Conservation (phyloP, 352 stramenopile genomes). For the Phytopythium sindhum region DNA sequence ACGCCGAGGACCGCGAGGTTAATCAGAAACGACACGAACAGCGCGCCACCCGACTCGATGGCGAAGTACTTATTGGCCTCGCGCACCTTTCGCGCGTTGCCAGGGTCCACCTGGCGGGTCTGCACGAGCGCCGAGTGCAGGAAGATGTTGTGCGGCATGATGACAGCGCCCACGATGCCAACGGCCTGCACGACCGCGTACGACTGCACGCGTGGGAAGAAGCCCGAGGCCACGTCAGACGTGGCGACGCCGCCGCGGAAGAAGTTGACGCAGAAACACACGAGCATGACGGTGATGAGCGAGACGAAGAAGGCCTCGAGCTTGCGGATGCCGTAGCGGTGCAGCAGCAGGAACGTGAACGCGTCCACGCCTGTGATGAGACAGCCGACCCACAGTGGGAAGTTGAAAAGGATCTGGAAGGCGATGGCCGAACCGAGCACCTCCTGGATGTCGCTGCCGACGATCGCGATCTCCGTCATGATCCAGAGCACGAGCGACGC, state of each 20-base stretch:
- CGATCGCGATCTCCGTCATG: slow-evolving; percentile 93
- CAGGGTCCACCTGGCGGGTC: slow-evolving; percentile 46
- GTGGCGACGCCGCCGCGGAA: slow-evolving; percentile 68
- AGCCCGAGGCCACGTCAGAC: slow-evolving; percentile 70
- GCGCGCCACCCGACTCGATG: slow-evolving; percentile 88
- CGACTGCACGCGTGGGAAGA: slow-evolving; percentile 68
- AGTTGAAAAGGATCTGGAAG: slow-evolving; percentile 88
- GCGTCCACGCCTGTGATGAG: slow-evolving; percentile 87
- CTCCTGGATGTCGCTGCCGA: slow-evolving; percentile 91
- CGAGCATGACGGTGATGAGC: slow-evolving; percentile 92
- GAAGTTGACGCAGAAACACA: slow-evolving; percentile 93
- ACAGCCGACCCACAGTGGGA: slow-evolving; percentile 89
- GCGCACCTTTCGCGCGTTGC: slow-evolving; percentile 54
- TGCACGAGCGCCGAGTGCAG: slow-evolving; percentile 92
- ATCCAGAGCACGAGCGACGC: slow-evolving; percentile 83
- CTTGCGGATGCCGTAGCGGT: slow-evolving; percentile 91
- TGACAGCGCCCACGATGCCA: slow-evolving; percentile 92
- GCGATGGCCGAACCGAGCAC: slow-evolving; percentile 91
- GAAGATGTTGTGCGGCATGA: slow-evolving; percentile 97
- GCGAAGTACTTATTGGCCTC: slow-evolving; percentile 94
- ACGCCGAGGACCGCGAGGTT: slow-evolving; percentile 92
- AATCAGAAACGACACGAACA: slow-evolving; percentile 94
- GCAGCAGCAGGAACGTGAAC: slow-evolving; percentile 93
- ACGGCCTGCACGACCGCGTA: slow-evolving; percentile 85
- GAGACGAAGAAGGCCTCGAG: slow-evolving; percentile 92